These are phyloP conservation scores for Coniophora puteana DNA, from an alignment of 1,284 basidiomycete genomes.

Conservation along the genomic window DNA sequence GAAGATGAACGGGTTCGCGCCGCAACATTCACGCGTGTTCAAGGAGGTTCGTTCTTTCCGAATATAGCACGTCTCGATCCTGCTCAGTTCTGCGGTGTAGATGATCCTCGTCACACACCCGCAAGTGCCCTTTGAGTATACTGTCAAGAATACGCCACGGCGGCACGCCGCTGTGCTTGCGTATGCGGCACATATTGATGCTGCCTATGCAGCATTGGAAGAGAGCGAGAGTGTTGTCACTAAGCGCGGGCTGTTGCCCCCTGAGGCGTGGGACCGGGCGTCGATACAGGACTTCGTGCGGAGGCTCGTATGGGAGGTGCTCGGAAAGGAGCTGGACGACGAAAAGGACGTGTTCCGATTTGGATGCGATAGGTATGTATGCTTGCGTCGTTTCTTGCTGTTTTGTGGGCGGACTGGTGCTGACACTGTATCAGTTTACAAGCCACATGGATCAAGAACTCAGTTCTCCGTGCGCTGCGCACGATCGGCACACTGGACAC, in stretches of 20 bases:
- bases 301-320: slow-evolving; percentile 22
- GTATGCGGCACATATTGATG: slow-evolving; percentile 31
- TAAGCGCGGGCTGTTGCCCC: slow-evolving; percentile 17
- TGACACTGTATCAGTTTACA: slow-evolving; percentile 31
- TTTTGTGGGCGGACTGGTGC: not conserved
- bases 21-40: slow-evolving; percentile 38
- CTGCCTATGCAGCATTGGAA: slow-evolving; percentile 21
- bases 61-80: too few relatives aligned
- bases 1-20: slow-evolving; percentile 35
- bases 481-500: slow-evolving; percentile 14
- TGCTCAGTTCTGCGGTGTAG: too few relatives aligned
- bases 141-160: slow-evolving; percentile 26
- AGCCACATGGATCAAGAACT: slow-evolving; percentile 40
- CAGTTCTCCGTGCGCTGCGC: slow-evolving; percentile 30
- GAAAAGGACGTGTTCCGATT: slow-evolving; percentile 39
- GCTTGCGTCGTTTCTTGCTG: too few relatives aligned
- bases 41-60: slow-evolving; percentile 25
- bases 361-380: slow-evolving; percentile 40
- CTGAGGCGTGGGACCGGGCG: slow-evolving; percentile 23
- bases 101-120: slow-evolving; percentile 32
- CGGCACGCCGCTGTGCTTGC: slow-evolving; percentile 22
- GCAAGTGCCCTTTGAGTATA: slow-evolving; percentile 25
- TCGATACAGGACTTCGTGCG: slow-evolving; percentile 24
- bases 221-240: too few relatives aligned
- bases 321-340: slow-evolving; percentile 21